Evolutionary conservation across 2,329 filamentous ascomycete species (phyloP), one percentile per base, ranked within the genome.

Genomic region (Talaromyces sp.): DNA sequence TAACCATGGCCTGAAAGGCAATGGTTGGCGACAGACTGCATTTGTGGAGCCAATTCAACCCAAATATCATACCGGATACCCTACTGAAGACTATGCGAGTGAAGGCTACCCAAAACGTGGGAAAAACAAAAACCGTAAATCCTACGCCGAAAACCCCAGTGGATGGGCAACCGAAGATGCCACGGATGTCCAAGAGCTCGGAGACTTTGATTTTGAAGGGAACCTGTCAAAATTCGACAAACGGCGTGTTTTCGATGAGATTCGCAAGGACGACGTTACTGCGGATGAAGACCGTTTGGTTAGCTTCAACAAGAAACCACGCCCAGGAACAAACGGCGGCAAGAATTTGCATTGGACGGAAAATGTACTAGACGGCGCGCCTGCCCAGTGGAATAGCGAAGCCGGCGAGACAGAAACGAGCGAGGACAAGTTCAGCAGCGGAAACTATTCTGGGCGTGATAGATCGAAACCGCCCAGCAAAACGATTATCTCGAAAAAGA

Each of bases 161-260:
- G 93, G 92, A 3, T 98, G 93, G 93, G 92, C 91, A 4, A 97
- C 93, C 0, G 95, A 97, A 72, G 93, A 98, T 70, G 93, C 93
- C 25, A 97, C 92, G 0, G 95, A 98, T 72, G 91, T 95, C 25
- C 91, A 93, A 76, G 93, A 96, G 72, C 85, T 95, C 81, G 91
- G 90, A 11, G 95, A 98, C 64, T 98, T 98, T 69, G 93, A 98
- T 74, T 98, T 98, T 70, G 88, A 91, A 68, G 88, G 87, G 59
- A 92, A 92, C 66, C 82, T 98, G 33, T 93, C 91, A 54, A 96
- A 96, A 71, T 98, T 98, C 69, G 93, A 98, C 79, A 98, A 98
- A 78, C 86, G 89, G 60, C 88, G 88, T 1, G 86, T 98, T 9
- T 99, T 99, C 72, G 90, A 93, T 66, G 89, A 97, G 75, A 95